Evolutionary conservation across 148 eudicot species (phyloP).

Genomic region (Amaranthus hypochondriacus): DNA sequence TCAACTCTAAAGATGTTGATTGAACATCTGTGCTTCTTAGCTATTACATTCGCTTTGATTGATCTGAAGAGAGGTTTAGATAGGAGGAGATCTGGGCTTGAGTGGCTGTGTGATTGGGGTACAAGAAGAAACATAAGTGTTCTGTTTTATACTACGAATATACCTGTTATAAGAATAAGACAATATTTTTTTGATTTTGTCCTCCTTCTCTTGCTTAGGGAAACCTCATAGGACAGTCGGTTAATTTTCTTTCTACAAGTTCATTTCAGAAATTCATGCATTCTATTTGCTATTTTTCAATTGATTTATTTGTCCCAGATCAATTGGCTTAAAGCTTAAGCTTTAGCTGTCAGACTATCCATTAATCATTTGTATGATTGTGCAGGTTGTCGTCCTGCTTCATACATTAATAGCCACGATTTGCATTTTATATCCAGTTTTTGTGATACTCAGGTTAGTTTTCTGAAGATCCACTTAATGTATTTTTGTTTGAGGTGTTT

Average conservation of each 20-base stretch:
- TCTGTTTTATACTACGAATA: not conserved
- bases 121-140: not conserved
- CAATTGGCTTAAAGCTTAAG: not conserved
- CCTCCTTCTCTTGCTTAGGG: not conserved
- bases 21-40: not conserved
- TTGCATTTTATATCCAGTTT: slow-evolving; percentile 66
- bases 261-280: not conserved
- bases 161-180: not conserved
- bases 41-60: not conserved
- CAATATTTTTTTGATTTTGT: not conserved
- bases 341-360: not conserved
- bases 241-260: not conserved
- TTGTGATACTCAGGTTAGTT: slow-evolving; percentile 82
- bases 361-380: slow-evolving; percentile 12
- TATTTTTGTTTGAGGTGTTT: no score
- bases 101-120: not conserved
- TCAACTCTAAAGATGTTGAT: not conserved
- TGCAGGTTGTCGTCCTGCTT: slow-evolving; percentile 67
- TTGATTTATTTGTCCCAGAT: not conserved
- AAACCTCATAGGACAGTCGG: not conserved
- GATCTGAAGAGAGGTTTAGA: not conserved
- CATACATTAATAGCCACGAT: slow-evolving; percentile 60
- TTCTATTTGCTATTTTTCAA: not conserved
- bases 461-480: not conserved
- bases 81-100: not conserved